Base-by-base conservation (phyloP, 2,329 filamentous ascomycete genomes). In the Graphilbum sp. region DNA sequence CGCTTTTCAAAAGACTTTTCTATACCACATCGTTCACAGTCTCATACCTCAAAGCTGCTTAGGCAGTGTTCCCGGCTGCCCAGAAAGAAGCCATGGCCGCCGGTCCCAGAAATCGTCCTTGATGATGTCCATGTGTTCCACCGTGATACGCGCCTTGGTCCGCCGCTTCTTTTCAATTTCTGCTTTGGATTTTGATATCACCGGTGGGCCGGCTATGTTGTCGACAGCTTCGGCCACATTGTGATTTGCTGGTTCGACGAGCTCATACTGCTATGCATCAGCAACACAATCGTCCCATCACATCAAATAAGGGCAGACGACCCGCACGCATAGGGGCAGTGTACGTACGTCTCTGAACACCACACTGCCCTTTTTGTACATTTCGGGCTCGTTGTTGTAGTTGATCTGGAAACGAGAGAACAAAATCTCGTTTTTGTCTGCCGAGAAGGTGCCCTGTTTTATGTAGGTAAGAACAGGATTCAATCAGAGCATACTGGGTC, bases 361-460 rank as follows among this genome's bases (percentile, higher is more conserved):
- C 2, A 95, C 79, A 47, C 84, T 96, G 5, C 90, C 90, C 55
- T 96, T 98, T 56, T 79, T 90, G 57, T 74, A 94, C 15, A 95
- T 86, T 45, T 92, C 85, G 0, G 75, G 75, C 56, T 98, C 90
- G 47, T 94, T 90, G 58, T 98, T 98, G 61, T 98, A 98, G 59
- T 98, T 98, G 54, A 96, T 87, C 3, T 77, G 73, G 56, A 94
- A 96, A 20, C 70, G 69, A 2, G 77, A 81, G 56, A 90, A 98
- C 13, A 98, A 62, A 17, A 98, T 92, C 62, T 98, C 90, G 52
- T 98, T 90, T 62, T 98, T 98, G 51, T 96, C 86, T 3, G 75
- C 67, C 3, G 87, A 73, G 2, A 92, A 59, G 0, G 86, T 92
- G 3, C 88, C 87, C 80, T 87, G 35, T 29, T 10, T n/a, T 8